Evolutionary conservation across 768 basidiomycete species (phyloP).

Genomic region (Serendipita sp.): DNA sequence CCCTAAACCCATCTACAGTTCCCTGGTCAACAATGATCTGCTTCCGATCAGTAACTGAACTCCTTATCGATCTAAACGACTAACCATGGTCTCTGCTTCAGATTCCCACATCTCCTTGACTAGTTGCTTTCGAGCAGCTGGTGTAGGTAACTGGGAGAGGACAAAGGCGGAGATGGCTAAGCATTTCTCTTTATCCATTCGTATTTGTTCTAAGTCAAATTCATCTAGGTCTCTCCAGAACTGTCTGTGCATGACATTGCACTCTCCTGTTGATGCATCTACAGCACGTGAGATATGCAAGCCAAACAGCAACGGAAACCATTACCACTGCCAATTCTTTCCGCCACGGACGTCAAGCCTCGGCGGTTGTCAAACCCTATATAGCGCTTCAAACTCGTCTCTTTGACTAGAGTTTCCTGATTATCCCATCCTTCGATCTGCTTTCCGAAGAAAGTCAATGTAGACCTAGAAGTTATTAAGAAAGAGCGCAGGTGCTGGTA

Average conservation of each 20-base stretch:
- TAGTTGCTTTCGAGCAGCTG: slow-evolving; percentile 43
- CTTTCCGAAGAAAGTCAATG: slow-evolving; percentile 38
- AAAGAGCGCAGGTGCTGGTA: not conserved
- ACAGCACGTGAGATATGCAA: slow-evolving; percentile 6
- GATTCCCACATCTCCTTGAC: slow-evolving; percentile 85
- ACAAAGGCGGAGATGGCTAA: slow-evolving; percentile 78
- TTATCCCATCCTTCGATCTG: slow-evolving; percentile 12
- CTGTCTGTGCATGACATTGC: not conserved
- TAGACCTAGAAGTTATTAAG: slow-evolving; percentile 9
- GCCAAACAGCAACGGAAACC: not conserved
- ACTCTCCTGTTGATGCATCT: slow-evolving; percentile 11
- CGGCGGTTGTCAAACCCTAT: slow-evolving; percentile 63
- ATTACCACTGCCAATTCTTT: slow-evolving; percentile 30
- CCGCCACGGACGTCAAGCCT: slow-evolving; percentile 50
- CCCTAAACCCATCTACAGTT: slow-evolving; percentile 55
- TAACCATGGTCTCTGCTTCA: slow-evolving; percentile 68
- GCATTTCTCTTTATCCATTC: slow-evolving; percentile 38
- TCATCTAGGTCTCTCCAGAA: slow-evolving; percentile 11
- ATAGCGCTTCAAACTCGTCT: slow-evolving; percentile 44
- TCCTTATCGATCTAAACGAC: slow-evolving; percentile 12
- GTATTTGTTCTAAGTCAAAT: slow-evolving; percentile 30
- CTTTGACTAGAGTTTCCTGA: slow-evolving; percentile 21
- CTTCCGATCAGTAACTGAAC: slow-evolving; percentile 9
- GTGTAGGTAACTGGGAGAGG: slow-evolving; percentile 52
- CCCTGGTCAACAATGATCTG: slow-evolving; percentile 81